Base-by-base conservation (phyloP, 2,329 filamentous ascomycete genomes). In the Alternaria postmessia region DNA sequence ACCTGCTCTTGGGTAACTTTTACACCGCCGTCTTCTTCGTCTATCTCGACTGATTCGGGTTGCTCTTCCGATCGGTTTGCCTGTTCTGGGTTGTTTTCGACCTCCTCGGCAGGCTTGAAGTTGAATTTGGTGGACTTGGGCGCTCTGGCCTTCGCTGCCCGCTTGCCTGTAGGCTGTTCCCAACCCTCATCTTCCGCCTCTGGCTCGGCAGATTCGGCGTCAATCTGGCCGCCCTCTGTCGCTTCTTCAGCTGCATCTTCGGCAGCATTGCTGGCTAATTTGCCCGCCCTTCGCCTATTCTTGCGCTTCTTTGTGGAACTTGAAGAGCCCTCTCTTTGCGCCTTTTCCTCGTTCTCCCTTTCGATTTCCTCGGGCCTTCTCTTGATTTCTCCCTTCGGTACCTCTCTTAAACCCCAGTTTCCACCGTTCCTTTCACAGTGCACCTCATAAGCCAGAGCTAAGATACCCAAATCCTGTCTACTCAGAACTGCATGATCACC, bases 361-460 rank as follows among this genome's bases (percentile, higher is more conserved):
- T 63, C 48, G 24, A 63, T 52, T 32, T 75, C 67, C 6, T 61
- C 67, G 14, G 67, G 66, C 34, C 60, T 74, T 41, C 94, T 94
- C 57, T 94, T 75, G 1, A 86, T 78, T 78, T 93, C 94, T 77
- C 97, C 93, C 1, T 89, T 91, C 0, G 94, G 94, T 3, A 87
- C 85, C 59, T 86, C 91, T 63, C 94, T 85, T 77, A 97, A 74
- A 61, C 94, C 87, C 91, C 92, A 96, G 75, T 96, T 89, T 2
- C 94, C 94, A n/a, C 89, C 88, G 75, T 96, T 96, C 59, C 89
- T 84, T 82, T 98, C 94, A 71, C 92, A 91, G 72, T 98, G 94
- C n/a, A 98, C 77, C 77, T 99, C 95, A 77, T 98, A 98, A 1
- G 93, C 91, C 57, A 99, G 82, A 8, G 94, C 95, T 73, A 98